A percentile compares a stretch with the other conserved stretches of the same genome.
These are phyloP conservation scores for Perkinsus olseni DNA, from an alignment of 169 alveolate genomes.

Conservation along the genomic window DNA sequence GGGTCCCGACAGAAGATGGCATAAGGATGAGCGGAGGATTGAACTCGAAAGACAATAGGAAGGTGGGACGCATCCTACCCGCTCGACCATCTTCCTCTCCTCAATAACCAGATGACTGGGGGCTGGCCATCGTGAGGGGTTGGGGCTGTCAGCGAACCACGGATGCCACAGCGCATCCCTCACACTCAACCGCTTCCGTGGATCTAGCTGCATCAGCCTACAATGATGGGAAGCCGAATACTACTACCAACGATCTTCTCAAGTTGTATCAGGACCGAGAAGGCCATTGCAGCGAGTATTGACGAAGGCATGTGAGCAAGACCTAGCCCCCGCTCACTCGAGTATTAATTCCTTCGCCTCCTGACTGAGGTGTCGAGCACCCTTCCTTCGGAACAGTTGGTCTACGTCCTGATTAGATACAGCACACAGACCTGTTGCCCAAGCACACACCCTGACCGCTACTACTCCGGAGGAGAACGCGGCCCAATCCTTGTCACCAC, in stretches of 20 bases:
- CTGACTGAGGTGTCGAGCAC: not conserved
- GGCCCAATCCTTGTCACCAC: not conserved
- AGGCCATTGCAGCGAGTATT: not conserved
- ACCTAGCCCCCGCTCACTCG: not conserved
- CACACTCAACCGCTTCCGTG: not conserved
- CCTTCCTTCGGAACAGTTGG: constrained; percentile 3
- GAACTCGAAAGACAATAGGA: too few species aligned
- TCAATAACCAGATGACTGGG: not conserved
- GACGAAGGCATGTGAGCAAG: not conserved
- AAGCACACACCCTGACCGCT: not conserved
- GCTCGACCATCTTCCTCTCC: not conserved
- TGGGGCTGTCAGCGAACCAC: constrained; percentile 1
- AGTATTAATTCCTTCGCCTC: not conserved
- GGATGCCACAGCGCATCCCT: not conserved
- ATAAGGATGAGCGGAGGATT: too few species aligned
- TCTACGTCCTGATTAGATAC: not conserved
- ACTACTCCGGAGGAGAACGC: not conserved
- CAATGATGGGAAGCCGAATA: not conserved
- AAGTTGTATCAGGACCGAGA: not conserved
- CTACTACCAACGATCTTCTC: not conserved
- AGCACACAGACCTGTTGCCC: not conserved
- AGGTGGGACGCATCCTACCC: not conserved
- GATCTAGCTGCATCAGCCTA: constrained; percentile 2
- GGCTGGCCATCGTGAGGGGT: not conserved
- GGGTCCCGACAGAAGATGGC: too few species aligned